Percentiles rank a stretch among this genome's conserved stretches.
Conservation (phyloP, 148 eudicot genomes). For the Bassia scoparia region DNA sequence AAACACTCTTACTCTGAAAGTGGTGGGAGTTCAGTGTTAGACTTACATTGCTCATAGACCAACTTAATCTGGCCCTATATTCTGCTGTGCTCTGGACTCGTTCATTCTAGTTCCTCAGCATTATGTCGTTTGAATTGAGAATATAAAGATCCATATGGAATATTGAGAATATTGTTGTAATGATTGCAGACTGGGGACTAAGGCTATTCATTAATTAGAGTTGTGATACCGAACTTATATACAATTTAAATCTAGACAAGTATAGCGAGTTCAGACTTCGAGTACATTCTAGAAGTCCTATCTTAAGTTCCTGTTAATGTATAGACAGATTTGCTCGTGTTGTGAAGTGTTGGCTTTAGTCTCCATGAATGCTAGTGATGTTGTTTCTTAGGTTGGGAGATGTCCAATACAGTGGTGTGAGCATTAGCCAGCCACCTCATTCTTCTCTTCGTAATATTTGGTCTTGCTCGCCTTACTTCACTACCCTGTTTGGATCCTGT, state of each 20-base stretch:
- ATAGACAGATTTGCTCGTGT: slow-evolving; percentile 84
- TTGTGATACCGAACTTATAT: neutral
- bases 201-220: neutral
- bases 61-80: too few relatives aligned
- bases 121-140: neutral
- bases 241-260: neutral
- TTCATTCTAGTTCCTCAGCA: neutral
- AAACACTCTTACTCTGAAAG: too few relatives aligned
- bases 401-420: slow-evolving; percentile 88
- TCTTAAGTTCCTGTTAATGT: neutral
- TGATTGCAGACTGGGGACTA: neutral
- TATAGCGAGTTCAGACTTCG: neutral
- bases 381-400: slow-evolving; percentile 85
- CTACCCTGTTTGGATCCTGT: slow-evolving; percentile 84
- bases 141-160: neutral
- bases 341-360: slow-evolving; percentile 83
- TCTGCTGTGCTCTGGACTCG: neutral
- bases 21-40: too few relatives aligned
- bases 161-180: neutral
- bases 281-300: neutral
- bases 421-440: slow-evolving; percentile 72
- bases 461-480: slow-evolving; percentile 82
- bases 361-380: slow-evolving; percentile 95
- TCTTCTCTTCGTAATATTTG: slow-evolving; percentile 78
- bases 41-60: too few relatives aligned